Evolutionary conservation across 371 early-diverging fungal species (phyloP).

Genomic region (Dichotomocladium elegans): DNA sequence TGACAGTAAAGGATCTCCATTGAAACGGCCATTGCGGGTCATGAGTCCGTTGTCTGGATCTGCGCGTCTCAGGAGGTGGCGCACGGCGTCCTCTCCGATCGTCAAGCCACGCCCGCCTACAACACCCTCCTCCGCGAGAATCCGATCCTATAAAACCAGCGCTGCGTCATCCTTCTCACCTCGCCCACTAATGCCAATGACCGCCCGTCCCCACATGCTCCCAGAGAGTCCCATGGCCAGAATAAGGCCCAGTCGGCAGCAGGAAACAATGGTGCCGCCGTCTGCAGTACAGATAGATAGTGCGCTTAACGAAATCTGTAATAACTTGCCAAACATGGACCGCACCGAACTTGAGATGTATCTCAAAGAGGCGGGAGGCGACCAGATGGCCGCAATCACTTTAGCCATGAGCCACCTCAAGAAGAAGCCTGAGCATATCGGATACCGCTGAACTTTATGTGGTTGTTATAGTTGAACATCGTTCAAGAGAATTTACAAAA

Average conservation of each 20-base stretch:
- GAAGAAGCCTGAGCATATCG: no score
- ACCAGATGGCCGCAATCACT: constrained; percentile 40
- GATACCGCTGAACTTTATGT: no score
- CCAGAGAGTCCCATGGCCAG: no score
- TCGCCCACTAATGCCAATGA: no score
- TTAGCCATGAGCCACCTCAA: constrained; percentile 36
- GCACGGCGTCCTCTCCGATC: no score
- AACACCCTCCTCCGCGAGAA: not conserved
- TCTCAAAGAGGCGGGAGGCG: constrained; percentile 33
- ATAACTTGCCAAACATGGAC: constrained; percentile 35
- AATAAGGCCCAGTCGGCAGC: no score
- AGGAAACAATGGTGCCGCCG: not conserved
- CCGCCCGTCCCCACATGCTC: not conserved
- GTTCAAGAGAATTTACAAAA: no score
- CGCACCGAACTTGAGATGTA: constrained; percentile 30
- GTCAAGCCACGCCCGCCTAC: not conserved
- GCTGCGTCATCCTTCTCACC: no score
- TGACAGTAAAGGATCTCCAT: not conserved
- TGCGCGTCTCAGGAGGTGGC: no score
- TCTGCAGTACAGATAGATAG: not conserved
- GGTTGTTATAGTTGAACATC: no score
- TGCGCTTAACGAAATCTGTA: constrained; percentile 31
- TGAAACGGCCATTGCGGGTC: no score
- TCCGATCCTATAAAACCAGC: not conserved
- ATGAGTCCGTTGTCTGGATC: no score